Evolutionary conservation across 108 stramenopile genomes (phyloP).

Genomic region (Conticribra guillardii): DNA sequence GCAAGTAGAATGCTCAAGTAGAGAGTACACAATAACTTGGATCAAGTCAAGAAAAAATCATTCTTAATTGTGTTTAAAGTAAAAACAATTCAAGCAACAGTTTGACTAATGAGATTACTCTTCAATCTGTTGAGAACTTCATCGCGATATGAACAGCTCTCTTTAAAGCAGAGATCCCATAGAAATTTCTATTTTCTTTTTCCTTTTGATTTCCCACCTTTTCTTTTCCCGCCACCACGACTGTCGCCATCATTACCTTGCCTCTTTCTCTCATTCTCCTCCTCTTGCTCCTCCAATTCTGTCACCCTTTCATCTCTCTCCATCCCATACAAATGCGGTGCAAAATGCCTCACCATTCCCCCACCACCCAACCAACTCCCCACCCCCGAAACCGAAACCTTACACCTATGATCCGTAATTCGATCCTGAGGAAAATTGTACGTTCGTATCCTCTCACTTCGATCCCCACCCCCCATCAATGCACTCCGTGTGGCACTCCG

Average conservation of each 20-base stretch:
- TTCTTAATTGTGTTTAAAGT: no score
- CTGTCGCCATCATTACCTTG: constrained; percentile 15
- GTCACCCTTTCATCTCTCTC: constrained; percentile 67
- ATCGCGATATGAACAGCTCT: no score
- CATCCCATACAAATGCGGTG: constrained; percentile 66
- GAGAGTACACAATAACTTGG: no score
- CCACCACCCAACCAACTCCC: constrained; percentile 57
- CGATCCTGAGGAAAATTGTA: constrained; percentile 98
- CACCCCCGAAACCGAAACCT: constrained; percentile 75
- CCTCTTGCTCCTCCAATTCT: constrained; percentile 61
- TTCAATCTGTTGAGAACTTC: no score
- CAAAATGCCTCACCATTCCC: constrained; percentile 67
- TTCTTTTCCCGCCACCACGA: no score
- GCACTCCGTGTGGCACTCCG: constrained; percentile 71
- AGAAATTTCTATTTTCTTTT: no score
- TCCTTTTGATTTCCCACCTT: no score
- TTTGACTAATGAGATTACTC: no score
- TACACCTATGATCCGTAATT: constrained; percentile 96
- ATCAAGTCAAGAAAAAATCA: no score
- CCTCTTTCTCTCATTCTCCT: constrained; percentile 14
- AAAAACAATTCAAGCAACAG: no score
- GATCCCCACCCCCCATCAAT: constrained; percentile 89
- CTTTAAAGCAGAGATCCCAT: no score
- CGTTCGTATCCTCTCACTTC: constrained; percentile 96
- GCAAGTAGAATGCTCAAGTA: no score